These are phyloP conservation scores for Bonia amplexicaulis DNA, from an alignment of 176 grass and related monocot genomes.

Conservation along the genomic window DNA sequence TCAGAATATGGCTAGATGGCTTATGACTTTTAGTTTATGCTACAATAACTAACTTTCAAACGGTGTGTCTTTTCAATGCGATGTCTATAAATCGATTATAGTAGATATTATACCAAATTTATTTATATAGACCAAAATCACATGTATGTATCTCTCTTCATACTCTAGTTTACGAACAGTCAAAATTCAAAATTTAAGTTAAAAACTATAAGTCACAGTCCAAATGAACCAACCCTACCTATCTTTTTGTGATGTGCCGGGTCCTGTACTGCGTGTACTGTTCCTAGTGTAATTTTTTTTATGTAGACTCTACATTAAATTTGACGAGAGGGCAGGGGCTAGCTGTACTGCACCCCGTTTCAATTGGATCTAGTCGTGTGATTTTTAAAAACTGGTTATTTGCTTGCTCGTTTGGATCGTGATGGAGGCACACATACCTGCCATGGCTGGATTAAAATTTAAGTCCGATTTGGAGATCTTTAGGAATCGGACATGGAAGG, in stretches of 20 bases:
- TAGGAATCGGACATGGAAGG: background rate
- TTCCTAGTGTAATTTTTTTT: background rate
- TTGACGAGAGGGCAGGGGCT: background rate
- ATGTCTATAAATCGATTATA: too few species aligned
- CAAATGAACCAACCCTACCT: too few species aligned
- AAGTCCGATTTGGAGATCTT: background rate
- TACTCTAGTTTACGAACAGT: too few species aligned
- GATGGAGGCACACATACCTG: conserved; percentile 1
- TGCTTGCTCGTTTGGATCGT: background rate
- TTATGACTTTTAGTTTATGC: too few species aligned
- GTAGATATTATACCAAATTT: too few species aligned
- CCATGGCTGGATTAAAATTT: background rate
- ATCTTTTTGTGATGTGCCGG: background rate
- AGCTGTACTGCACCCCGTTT: background rate
- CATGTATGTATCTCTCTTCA: too few species aligned
- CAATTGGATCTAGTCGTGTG: conserved; percentile 10
- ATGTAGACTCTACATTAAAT: background rate
- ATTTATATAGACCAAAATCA: too few species aligned
- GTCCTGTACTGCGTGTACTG: background rate
- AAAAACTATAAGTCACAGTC: too few species aligned
- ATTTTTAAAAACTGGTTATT: background rate
- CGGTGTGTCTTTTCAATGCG: too few species aligned
- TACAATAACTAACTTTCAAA: too few species aligned
- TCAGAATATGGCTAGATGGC: too few species aligned
- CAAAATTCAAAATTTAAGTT: too few species aligned